These are phyloP conservation scores for Chenopodium berlandieri DNA, from an alignment of 148 eudicot genomes.

Conservation along the genomic window DNA sequence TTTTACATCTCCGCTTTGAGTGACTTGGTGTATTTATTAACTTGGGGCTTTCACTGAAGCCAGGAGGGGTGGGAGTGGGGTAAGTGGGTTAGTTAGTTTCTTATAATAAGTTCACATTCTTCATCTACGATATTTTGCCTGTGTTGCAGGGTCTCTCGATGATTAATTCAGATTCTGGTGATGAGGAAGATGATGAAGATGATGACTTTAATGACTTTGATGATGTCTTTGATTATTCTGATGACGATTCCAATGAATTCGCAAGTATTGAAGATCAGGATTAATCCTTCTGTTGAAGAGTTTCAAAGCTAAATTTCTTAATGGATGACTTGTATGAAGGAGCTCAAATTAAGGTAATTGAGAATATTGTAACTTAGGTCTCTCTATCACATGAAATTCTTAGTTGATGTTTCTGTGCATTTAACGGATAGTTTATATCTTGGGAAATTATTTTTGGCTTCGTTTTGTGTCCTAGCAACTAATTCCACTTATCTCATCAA, in stretches of 20 bases:
- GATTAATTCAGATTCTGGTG: constrained; percentile 36
- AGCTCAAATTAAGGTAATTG: constrained; percentile 16
- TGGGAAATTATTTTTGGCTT: not conserved
- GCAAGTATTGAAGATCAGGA: constrained; percentile 26
- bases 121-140: not conserved
- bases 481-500: not conserved
- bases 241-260: constrained; percentile 12
- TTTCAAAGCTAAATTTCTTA: constrained; percentile 1
- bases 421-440: not conserved
- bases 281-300: constrained; percentile 13
- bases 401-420: not conserved
- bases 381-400: not conserved
- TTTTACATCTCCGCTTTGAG: not conserved
- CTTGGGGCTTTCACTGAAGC: not conserved
- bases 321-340: not conserved
- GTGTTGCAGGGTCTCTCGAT: constrained; percentile 49
- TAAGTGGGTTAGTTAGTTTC: not conserved
- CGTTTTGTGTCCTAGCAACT: not conserved
- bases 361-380: not conserved
- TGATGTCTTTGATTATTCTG: constrained; percentile 13
- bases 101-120: not conserved
- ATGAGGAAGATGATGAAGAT: constrained; percentile 28
- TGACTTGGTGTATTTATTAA: not conserved
- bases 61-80: not conserved
- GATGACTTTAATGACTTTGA: constrained; percentile 31